Base-by-base conservation (phyloP, 2,329 filamentous ascomycete species). In the Venturia carpophila region DNA sequence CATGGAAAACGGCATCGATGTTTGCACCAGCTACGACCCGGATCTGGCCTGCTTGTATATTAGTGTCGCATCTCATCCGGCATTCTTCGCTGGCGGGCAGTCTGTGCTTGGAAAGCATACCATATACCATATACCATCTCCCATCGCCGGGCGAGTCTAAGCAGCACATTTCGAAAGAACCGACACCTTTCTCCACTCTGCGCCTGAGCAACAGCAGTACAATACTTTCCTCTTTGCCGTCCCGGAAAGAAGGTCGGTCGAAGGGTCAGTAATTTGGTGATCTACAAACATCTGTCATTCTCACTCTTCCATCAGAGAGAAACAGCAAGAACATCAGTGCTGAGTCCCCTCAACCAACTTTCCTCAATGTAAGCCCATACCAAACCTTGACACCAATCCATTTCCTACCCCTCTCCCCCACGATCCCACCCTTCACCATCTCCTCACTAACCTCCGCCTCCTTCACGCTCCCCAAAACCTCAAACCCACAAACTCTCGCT, bases 371-470 rank as follows among this genome's bases (percentile, higher is more conserved):
- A 37, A 77, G 15, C 5, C 75, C 75, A 71, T 69, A 75, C 77
- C 77, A 78, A 7, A 78, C 75, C 41, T 69, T 74, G 1, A 69
- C 67, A 7, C 76, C 76, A 52, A 78, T 67, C 76, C 76, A 78
- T 70, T 78, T 78, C 68, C 67, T 58, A 21, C 74, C 76, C 65
- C 75, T 72, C 58, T 70, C 67, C 6, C 74, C 71, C 9, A 77
- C 73, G 24, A 64, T 60, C 1, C 71, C 72, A 7, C 62, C 67
- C 64, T 71, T 65, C 15, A 77, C 65, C 70, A 76, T 74, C 52
- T 61, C 66, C 67, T 67, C 69, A 58, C 63, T 67, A 43, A 79
- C 68, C 21, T 39, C 68, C 60, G 73, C 71, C 69, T 77, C 76
- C 65, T 64, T 66, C 30, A 68, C 66, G 45, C 68, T 66, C 19